Evolutionary conservation across 768 basidiomycete genomes (phyloP).

Genomic region (Mycena chlorophos): DNA sequence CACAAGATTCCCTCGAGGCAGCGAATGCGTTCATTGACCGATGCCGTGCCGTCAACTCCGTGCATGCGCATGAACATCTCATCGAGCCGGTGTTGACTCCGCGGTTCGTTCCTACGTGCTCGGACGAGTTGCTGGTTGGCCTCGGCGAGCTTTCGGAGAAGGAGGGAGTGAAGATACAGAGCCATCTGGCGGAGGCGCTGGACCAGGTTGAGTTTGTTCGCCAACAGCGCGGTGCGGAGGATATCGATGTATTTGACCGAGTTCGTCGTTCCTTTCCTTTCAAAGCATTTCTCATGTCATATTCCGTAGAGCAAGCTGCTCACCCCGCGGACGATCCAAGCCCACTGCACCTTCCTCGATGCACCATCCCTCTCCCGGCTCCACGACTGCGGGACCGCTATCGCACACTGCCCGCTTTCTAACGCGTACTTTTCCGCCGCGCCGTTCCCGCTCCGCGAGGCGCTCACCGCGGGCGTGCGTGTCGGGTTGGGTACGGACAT

Average conservation of each 20-base stretch:
- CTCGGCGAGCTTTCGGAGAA: constrained; percentile 55
- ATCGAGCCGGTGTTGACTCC: constrained; percentile 86
- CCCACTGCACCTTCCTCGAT: constrained; percentile 85
- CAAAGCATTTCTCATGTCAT: neutral
- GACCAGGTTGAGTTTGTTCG: constrained; percentile 77
- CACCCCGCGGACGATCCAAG: constrained; percentile 70
- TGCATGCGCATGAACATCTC: constrained; percentile 49
- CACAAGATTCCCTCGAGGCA: constrained; percentile 47
- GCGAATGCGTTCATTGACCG: constrained; percentile 57
- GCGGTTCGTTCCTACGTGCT: constrained; percentile 88
- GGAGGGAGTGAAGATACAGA: constrained; percentile 62
- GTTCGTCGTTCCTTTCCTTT: constrained; percentile 38
- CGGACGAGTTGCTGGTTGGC: constrained; percentile 63
- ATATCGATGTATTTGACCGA: constrained; percentile 73
- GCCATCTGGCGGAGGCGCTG: constrained; percentile 79
- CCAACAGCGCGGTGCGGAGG: constrained; percentile 57
- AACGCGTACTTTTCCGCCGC: constrained; percentile 83
- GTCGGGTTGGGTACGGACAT: constrained; percentile 86
- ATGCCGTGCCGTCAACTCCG: constrained; percentile 43
- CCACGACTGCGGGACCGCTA: constrained; percentile 49
- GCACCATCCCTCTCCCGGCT: constrained; percentile 52
- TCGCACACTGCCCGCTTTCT: constrained; percentile 88
- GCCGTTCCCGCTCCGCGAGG: constrained; percentile 71
- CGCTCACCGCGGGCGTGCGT: constrained; percentile 58
- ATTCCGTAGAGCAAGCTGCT: constrained; percentile 56